These are phyloP conservation scores for Trichoderma pleuroti DNA, from an alignment of 2,329 filamentous ascomycete species.

Conservation along the genomic window DNA sequence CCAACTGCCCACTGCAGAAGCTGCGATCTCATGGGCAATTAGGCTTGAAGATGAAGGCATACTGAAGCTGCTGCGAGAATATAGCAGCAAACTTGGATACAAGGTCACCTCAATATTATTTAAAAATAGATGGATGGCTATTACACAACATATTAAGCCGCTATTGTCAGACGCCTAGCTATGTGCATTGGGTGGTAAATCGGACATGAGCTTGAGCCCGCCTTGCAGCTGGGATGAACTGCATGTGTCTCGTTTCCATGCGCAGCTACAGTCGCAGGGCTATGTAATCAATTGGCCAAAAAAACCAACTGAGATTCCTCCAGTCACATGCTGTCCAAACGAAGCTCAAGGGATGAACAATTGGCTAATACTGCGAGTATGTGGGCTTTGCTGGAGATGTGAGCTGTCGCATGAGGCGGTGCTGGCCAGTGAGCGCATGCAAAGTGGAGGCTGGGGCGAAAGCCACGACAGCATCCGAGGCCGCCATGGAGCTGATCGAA, in stretches of 20 bases:
- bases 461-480: conserved; percentile 10
- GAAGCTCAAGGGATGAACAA: background rate
- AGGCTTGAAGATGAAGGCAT: background rate
- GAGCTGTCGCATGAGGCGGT: conserved; percentile 15
- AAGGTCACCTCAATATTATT: too few species aligned
- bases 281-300: background rate
- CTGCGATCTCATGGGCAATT: background rate
- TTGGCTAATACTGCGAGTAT: background rate
- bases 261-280: background rate
- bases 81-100: background rate
- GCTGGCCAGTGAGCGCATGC: conserved; percentile 11
- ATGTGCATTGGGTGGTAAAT: background rate
- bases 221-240: background rate
- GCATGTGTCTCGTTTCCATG: background rate
- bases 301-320: background rate
- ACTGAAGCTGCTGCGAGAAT: background rate
- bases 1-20: too few species aligned
- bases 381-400: background rate
- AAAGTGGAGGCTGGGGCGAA: conserved; percentile 18
- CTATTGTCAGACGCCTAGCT: too few species aligned
- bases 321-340: background rate
- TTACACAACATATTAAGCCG: too few species aligned
- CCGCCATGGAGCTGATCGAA: conserved; percentile 10
- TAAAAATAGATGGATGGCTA: too few species aligned
- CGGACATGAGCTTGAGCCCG: background rate